Conservation (phyloP, 345 rosid genomes). For the Hirschfeldia incana region DNA sequence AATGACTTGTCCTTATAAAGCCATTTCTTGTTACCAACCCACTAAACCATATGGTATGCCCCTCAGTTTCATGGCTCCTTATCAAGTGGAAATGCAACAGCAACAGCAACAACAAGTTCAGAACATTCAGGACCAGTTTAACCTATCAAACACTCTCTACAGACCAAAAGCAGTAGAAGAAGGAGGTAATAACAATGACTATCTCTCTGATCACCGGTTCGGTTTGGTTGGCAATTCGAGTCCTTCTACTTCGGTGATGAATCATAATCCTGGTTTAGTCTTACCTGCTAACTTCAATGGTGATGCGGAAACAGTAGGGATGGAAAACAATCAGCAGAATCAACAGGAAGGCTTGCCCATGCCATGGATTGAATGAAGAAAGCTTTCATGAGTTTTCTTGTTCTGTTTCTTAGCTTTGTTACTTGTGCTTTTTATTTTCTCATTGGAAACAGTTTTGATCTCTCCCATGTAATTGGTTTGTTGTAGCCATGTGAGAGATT, state of each 20-base stretch:
- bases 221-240: not conserved
- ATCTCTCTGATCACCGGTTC: conserved; percentile 3
- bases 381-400: conserved; percentile 7
- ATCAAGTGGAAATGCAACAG: not conserved
- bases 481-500: conserved; percentile 8
- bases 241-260: not conserved
- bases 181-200: not conserved
- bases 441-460: conserved; percentile 2
- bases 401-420: conserved; percentile 3
- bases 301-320: not conserved
- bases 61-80: not conserved
- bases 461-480: conserved; percentile 5
- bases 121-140: not conserved
- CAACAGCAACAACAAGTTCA: not conserved
- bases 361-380: conserved; percentile 19
- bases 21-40: not conserved
- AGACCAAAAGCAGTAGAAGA: not conserved
- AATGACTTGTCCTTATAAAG: conserved; percentile 53
- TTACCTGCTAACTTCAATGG: conserved; percentile 6
- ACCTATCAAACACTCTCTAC: conserved; percentile 3
- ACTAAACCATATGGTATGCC: not conserved
- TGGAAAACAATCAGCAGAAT: conserved; percentile 18
- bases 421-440: not conserved
- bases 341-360: not conserved
- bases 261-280: conserved; percentile 16